A percentile compares a stretch with the other conserved stretches of the same genome.
Conservation (phyloP, 495 filamentous ascomycete species). For the Penicillium parvum region DNA sequence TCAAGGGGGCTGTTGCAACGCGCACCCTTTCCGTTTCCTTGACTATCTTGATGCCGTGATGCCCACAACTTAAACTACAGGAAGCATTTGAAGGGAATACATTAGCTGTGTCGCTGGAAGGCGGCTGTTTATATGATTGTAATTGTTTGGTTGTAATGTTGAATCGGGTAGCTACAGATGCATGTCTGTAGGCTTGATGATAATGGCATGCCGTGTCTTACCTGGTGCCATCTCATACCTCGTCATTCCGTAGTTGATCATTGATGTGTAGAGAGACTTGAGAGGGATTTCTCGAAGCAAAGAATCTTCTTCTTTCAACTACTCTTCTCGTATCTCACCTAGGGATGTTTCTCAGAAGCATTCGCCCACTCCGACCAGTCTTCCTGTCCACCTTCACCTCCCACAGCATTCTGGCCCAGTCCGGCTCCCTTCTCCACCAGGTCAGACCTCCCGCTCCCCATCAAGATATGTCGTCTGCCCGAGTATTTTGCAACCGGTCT, state of each 20-base stretch:
- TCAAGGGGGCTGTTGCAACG: background rate
- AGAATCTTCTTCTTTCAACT: background rate
- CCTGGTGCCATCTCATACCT: background rate
- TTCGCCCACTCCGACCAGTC: background rate
- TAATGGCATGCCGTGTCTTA: background rate
- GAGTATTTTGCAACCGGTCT: too few relatives aligned
- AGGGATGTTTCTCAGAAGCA: conserved; percentile 1
- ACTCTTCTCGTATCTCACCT: background rate
- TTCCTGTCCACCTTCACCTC: background rate
- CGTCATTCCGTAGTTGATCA: background rate
- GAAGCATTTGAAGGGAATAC: conserved; percentile 21
- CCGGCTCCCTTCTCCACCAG: conserved; percentile 25
- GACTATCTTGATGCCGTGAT: conserved; percentile 20
- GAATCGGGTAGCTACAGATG: background rate
- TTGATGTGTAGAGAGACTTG: too few relatives aligned
- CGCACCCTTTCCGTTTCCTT: conserved; percentile 1
- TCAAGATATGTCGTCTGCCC: too few relatives aligned
- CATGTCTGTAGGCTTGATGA: too few relatives aligned
- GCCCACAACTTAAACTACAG: conserved; percentile 22
- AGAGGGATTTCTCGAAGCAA: too few relatives aligned
- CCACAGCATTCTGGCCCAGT: conserved; percentile 6
- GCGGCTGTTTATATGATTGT: conserved; percentile 16
- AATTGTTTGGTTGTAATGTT: too few relatives aligned
- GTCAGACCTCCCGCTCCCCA: conserved; percentile 13
- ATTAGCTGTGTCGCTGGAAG: conserved; percentile 14